A percentile compares a stretch with the other conserved stretches of the same genome.
Evolutionary conservation across 2,329 filamentous ascomycete genomes (phyloP).

Genomic region (Claviceps arundinis): DNA sequence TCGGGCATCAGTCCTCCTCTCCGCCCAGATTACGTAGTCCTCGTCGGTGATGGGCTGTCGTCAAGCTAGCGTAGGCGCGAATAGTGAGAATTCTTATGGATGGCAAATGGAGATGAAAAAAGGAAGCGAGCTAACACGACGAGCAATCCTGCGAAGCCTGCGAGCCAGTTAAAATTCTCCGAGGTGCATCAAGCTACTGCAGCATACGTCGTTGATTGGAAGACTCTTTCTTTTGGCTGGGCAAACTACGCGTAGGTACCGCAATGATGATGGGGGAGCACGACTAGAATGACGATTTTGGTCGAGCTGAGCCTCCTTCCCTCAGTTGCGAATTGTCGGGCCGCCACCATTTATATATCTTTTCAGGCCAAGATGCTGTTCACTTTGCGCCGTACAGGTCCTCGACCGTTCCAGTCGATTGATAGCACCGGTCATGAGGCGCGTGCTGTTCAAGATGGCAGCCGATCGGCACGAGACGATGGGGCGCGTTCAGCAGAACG

Average conservation of each 20-base stretch:
- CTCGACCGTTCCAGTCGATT: background rate
- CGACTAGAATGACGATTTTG: background rate
- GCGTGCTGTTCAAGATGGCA: background rate
- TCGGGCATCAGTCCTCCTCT: slow-evolving; percentile 1
- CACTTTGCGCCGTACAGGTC: background rate
- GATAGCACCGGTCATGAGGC: background rate
- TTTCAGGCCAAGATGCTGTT: background rate
- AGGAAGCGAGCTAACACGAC: background rate
- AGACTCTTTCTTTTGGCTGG: background rate
- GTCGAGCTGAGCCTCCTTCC: background rate
- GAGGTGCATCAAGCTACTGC: slow-evolving; percentile 11
- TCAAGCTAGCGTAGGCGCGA: background rate
- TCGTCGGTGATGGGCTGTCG: slow-evolving; percentile 6
- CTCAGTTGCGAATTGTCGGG: background rate
- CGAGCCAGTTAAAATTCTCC: slow-evolving; percentile 13
- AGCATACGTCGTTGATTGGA: slow-evolving; percentile 10
- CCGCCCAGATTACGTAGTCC: background rate
- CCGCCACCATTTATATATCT: slow-evolving; percentile 4
- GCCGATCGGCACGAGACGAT: background rate
- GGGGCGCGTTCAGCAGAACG: background rate
- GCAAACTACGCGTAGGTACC: background rate
- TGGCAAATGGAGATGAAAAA: background rate
- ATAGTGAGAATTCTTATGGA: background rate
- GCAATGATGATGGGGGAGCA: background rate
- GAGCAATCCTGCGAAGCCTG: slow-evolving; percentile 6